Evolutionary conservation across 495 filamentous ascomycete species (phyloP), one percentile per base, ranked within the genome.

Genomic region (Xylaria palmicola): DNA sequence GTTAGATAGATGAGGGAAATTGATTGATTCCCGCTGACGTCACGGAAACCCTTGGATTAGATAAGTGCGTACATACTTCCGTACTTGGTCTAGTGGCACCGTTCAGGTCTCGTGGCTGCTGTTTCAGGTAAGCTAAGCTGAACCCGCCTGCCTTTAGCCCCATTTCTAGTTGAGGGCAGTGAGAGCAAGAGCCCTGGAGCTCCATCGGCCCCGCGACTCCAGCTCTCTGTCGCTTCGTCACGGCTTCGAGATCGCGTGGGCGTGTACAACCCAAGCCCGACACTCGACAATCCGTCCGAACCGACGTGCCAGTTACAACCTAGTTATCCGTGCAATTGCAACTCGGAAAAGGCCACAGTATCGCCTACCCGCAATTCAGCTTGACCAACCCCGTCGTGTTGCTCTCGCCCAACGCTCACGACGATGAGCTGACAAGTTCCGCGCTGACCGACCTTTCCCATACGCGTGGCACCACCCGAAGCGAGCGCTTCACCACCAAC

Each of bases 401-500:
- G 22, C 7, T 40, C 30, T 54, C 36, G 29, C 53, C 24, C 55
- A 13, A 57, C 15, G 22, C 55, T 6, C 36, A 13, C 27, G 2
- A 57, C 41, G 13, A 48, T 57, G 55, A 57, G 41, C 37, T 32
- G 47, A 36, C 41, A n/a, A n/a, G n/a, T n/a, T n/a, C n/a, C 30
- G 20, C 41, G n/a, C 27, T 47, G 41, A 48, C 41, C 29, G 19
- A 32, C 40, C 3, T 34, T 29, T 24, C 27, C 30, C 55, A 15
- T n/a, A 19, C 37, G 4, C 53, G n/a, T 7, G 5, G 45, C 45
- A n/a, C n/a, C n/a, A n/a, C n/a, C n/a, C n/a, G n/a, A n/a, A n/a
- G 7, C 20, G 43, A 48, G 39, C 10, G 45, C 19, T 32, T 32
- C 15, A 1, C 40, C 53, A 27, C 32, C 39, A 24, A 29, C n/a